Evolutionary conservation across 1,284 basidiomycete genomes (phyloP), one percentile per base, ranked within the genome.

Genomic region (Ceratobasidium sp.): DNA sequence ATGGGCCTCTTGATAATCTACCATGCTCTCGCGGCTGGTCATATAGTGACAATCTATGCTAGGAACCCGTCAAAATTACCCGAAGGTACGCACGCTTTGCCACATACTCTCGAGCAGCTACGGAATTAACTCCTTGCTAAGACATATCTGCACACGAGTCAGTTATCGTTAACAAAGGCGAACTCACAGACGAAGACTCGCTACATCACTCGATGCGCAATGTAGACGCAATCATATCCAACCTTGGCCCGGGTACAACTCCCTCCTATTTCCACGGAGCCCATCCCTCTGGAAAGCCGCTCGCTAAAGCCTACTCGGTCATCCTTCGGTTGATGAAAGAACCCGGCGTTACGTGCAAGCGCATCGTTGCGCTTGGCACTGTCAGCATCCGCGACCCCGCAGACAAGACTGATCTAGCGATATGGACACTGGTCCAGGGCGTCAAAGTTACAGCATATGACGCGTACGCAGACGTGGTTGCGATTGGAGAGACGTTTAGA

Each of bases 161-260:
- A 5, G 51, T 68, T 2, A 68, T 68, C 41, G 39, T 68, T 9
- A 29, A 19, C 49, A 68, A 68, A 29, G 65, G 65, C 9, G 51
- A 68, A 24, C 51, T 68, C 11, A 56, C 51, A 27, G 65, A 68
- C 65, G 65, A 68, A 56, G 65, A 68, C 19, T 39, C 51, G 1
- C 31, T 68, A 41, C 65, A 51, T 16, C 65, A 68, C 27, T 49
- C 65, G 8, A 68, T 68, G n/a, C 65, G 65, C 31, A 53, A 68
- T 22, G 49, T 51, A 4, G 27, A 68, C 24, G 65, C 65, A 3
- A 68, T 68, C 13, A 5, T 68, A 31, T 68, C 65, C 29, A 68
- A 68, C 51, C 65, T 68, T n/a, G 65, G 65, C n/a, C 65, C 65
- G 8, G 65, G 65, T 3, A 68, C 65, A 22, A 68, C 65, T 3